Evolutionary conservation across 352 stramenopile species (phyloP).

Genomic region (Pythium brachiatum): DNA sequence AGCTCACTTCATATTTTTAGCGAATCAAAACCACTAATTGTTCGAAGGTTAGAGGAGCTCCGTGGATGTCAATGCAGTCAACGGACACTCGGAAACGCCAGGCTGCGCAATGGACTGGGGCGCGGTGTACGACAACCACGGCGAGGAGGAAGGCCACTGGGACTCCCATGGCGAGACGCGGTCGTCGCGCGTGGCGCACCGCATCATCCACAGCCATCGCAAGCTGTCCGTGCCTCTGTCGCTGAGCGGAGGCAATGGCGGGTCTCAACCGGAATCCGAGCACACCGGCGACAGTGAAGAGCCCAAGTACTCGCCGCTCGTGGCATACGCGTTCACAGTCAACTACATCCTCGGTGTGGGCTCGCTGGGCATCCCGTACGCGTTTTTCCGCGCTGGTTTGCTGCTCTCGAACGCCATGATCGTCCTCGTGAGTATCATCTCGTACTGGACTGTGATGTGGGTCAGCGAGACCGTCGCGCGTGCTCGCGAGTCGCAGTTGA

Average conservation of each 20-base stretch:
- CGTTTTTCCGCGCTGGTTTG: conserved; percentile 78
- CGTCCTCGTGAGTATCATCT: conserved; percentile 72
- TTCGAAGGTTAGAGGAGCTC: too few species aligned
- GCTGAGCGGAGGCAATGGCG: conserved; percentile 15
- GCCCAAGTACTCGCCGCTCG: conserved; percentile 59
- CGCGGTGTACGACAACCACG: conserved; percentile 70
- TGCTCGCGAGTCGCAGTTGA: conserved; percentile 43
- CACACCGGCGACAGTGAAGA: background rate
- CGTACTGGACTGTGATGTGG: conserved; percentile 90
- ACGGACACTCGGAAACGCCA: background rate
- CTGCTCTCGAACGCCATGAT: conserved; percentile 77
- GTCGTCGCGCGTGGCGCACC: conserved; percentile 65
- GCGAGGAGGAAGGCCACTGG: conserved; percentile 58
- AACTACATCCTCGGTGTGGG: conserved; percentile 93
- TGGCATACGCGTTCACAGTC: conserved; percentile 89
- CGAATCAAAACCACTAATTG: too few species aligned
- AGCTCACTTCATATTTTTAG: background rate
- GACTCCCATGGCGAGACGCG: conserved; percentile 71
- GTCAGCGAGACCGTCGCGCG: conserved; percentile 74
- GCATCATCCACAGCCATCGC: conserved; percentile 63
- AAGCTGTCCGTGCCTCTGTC: conserved; percentile 51
- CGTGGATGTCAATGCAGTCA: background rate
- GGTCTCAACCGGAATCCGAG: conserved; percentile 4
- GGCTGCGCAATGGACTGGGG: conserved; percentile 74
- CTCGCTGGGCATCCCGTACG: conserved; percentile 88